phyloP scores from a whole-genome alignment of 2,329 filamentous ascomycete genomes.

The Ustulina deusta region DNA sequence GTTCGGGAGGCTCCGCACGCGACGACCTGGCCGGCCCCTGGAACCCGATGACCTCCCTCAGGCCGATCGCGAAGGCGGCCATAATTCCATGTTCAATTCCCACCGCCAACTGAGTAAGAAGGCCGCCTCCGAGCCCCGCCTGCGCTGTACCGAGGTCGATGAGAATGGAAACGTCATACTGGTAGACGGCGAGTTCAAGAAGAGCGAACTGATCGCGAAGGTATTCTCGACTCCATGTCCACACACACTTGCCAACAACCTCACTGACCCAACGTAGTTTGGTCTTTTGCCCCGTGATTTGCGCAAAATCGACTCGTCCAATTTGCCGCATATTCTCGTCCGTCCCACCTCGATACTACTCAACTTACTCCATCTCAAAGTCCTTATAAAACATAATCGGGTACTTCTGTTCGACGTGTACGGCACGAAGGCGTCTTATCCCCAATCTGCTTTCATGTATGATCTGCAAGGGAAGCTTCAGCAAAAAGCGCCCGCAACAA shows the following conservation, averaged over 20 bases:
- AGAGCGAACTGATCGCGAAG: conserved; percentile 96
- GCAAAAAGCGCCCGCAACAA: conserved; percentile 75
- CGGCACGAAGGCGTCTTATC: conserved; percentile 92
- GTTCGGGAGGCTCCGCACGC: conserved; percentile 56
- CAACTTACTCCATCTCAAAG: conserved; percentile 94
- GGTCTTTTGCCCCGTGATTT: conserved; percentile 93
- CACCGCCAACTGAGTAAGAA: conserved; percentile 79
- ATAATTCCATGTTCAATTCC: conserved; percentile 73
- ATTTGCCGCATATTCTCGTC: conserved; percentile 93
- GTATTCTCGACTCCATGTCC: conserved; percentile 58
- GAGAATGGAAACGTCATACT: conserved; percentile 91
- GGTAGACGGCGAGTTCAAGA: conserved; percentile 96
- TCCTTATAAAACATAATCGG: conserved; percentile 93
- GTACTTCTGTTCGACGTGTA: conserved; percentile 97
- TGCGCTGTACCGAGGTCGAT: conserved; percentile 95
- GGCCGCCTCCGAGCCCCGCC: conserved; percentile 82
- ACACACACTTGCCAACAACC: conserved; percentile 7
- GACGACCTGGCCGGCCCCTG: conserved; percentile 56
- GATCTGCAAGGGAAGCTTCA: conserved; percentile 92
- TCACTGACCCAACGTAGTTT: conserved; percentile 67
- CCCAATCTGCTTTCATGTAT: conserved; percentile 97
- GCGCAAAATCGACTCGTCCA: conserved; percentile 96
- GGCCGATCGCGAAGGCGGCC: conserved; percentile 68
- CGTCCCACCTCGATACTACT: conserved; percentile 93
- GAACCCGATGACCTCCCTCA: conserved; percentile 70